Evolutionary conservation across 2,329 filamentous ascomycete species (phyloP), one percentile per base, ranked within the genome.

Genomic region (Domatiomyces catenatus): DNA sequence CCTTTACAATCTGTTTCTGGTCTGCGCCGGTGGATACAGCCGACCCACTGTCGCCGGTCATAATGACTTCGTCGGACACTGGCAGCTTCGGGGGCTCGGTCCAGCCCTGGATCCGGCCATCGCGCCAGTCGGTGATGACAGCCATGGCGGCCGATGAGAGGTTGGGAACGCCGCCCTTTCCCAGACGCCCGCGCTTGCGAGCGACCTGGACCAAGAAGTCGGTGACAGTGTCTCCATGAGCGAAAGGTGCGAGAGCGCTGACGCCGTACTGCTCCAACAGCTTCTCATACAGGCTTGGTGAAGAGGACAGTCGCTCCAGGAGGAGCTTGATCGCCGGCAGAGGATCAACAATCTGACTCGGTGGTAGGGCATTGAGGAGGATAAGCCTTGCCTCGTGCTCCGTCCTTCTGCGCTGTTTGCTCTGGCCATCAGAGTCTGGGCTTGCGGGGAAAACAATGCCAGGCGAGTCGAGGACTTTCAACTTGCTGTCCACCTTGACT

Each of bases 131-230:
- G n/a, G 81, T 92, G 52, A 98, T 80, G 50, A 98, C 89, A 0
- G 86, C 84, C 76, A 92, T 90, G 56, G 90, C 92, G 6, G 92
- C 90, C 49, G 84, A 81, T 58, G 80, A 75, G 52, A 96, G 68
- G 67, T 96, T 98, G 44, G 92, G 92, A 15, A 96, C 76, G 55
- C 92, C 92, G 18, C 90, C 89, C 59, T 84, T 83, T 48, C 90
- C 87, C 15, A 98, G 74, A 51, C 92, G 76, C 49, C 92, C 92
- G 54, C 92, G 79, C 73, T 94, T 95, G 61, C 92, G 79, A 4
- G 92, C 92, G 10, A 98, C 90, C 66, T 98, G 90, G 49, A 96
- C 80, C 36, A 98, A 70, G 71, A 96, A 96, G 66, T 95, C 87
- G 15, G 81, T 93, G 5, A 86, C 92, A 51, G 79, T 69, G 64